These are phyloP conservation scores for Coniophora puteana DNA, from an alignment of 1,284 basidiomycete species.

Conservation along the genomic window DNA sequence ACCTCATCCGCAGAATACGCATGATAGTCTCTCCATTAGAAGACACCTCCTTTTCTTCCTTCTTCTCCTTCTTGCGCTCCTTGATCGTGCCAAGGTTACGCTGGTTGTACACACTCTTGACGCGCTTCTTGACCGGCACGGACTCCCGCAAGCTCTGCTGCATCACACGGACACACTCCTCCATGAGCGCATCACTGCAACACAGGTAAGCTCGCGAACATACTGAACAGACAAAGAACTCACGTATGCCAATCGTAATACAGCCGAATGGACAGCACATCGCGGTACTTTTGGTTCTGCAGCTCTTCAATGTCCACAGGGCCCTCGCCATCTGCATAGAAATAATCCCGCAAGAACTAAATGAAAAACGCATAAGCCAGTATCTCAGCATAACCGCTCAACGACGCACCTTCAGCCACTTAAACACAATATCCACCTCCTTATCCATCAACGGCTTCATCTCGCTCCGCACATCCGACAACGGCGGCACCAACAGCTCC, in stretches of 20 bases:
- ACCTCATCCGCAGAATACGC: conserved; percentile 92
- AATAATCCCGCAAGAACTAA: conserved; percentile 92
- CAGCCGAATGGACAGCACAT: conserved; percentile 83
- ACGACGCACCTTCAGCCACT: conserved; percentile 87
- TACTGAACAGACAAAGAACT: conserved; percentile 24
- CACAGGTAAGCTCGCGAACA: conserved; percentile 7
- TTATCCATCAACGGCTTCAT: conserved; percentile 92
- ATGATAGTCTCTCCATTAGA: conserved; percentile 87
- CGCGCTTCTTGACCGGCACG: conserved; percentile 79
- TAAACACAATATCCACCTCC: conserved; percentile 97
- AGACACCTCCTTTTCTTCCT: conserved; percentile 65
- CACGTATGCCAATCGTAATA: conserved; percentile 94
- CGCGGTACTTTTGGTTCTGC: conserved; percentile 97
- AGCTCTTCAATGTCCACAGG: conserved; percentile 84
- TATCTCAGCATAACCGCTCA: not conserved
- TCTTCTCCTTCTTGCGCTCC: conserved; percentile 91
- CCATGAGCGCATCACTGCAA: conserved; percentile 83
- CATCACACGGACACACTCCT: conserved; percentile 94
- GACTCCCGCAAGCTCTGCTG: conserved; percentile 74
- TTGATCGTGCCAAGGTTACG: conserved; percentile 95
- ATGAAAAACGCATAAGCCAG: conserved; percentile 6
- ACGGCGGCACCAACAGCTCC: conserved; percentile 85
- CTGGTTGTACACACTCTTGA: conserved; percentile 87
- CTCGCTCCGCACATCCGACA: conserved; percentile 86
- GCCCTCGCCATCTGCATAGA: conserved; percentile 92